A percentile compares a stretch with the other conserved stretches of the same genome.
Evolutionary conservation across 352 stramenopile species (phyloP).

Genomic region (Phytophthora chlamydospora): DNA sequence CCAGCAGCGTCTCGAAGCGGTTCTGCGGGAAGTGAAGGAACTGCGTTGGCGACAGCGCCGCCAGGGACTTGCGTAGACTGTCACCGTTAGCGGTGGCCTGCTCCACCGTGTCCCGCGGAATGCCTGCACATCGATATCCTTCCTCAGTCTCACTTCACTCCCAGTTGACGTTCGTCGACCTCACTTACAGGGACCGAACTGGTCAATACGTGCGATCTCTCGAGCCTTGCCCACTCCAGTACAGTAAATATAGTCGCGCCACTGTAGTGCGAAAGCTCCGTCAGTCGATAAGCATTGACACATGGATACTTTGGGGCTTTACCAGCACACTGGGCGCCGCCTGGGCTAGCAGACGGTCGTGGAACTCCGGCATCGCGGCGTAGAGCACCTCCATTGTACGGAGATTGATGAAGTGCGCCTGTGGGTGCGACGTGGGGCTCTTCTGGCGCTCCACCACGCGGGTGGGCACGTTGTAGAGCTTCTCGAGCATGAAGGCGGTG

Average conservation of each 20-base stretch:
- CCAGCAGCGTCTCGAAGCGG: slow-evolving; percentile 75
- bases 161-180: not conserved
- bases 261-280: slow-evolving; percentile 37
- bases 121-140: slow-evolving; percentile 34
- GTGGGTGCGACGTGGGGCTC: slow-evolving; percentile 86
- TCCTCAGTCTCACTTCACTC: slow-evolving; percentile 14
- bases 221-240: slow-evolving; percentile 65
- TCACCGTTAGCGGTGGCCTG: slow-evolving; percentile 29
- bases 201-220: slow-evolving; percentile 81
- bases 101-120: slow-evolving; percentile 41
- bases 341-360: slow-evolving; percentile 67
- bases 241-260: slow-evolving; percentile 88
- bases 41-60: slow-evolving; percentile 70
- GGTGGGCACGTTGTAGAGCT: slow-evolving; percentile 69
- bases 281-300: slow-evolving; percentile 9
- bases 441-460: slow-evolving; percentile 81
- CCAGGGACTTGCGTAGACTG: slow-evolving; percentile 43
- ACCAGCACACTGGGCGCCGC: slow-evolving; percentile 71
- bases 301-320: not conserved
- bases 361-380: slow-evolving; percentile 69
- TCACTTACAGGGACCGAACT: slow-evolving; percentile 74
- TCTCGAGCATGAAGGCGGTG: slow-evolving; percentile 72
- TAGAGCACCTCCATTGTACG: slow-evolving; percentile 94
- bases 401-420: slow-evolving; percentile 96
- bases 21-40: slow-evolving; percentile 89